Evolutionary conservation across 2,329 filamentous ascomycete genomes (phyloP).

Genomic region (Cercospora sp.): DNA sequence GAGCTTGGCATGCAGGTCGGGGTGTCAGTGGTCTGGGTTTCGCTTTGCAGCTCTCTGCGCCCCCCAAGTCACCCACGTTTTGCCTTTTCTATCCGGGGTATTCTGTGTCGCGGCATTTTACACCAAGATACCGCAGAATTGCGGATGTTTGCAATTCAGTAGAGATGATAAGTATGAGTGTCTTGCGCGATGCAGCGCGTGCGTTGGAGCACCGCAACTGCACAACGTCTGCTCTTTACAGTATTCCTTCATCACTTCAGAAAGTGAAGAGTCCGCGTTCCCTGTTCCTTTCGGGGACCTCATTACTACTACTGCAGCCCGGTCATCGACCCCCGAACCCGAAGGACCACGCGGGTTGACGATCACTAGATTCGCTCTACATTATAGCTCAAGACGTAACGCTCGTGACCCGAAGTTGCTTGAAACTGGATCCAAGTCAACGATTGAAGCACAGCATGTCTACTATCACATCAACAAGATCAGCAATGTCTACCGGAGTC

Average conservation of each 20-base stretch:
- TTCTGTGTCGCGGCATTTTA: constrained; percentile 5
- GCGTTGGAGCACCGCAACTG: background rate
- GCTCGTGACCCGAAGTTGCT: background rate
- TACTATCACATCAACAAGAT: background rate
- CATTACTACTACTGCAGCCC: constrained; percentile 3
- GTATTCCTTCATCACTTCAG: background rate
- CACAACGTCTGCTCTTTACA: background rate
- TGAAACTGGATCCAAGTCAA: background rate
- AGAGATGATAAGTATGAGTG: background rate
- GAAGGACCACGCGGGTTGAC: background rate
- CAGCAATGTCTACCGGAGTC: background rate
- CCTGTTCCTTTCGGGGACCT: background rate
- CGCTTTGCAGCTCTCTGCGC: background rate
- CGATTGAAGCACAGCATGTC: background rate
- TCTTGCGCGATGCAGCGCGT: background rate
- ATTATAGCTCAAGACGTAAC: background rate
- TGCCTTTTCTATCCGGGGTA: background rate
- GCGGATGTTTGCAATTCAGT: background rate
- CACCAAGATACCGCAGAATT: background rate
- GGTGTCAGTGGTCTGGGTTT: background rate
- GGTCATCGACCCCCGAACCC: background rate
- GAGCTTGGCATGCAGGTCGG: background rate
- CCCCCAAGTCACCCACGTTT: background rate
- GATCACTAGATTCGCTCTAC: background rate
- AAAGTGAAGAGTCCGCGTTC: background rate